phyloP scores from a whole-genome alignment of 495 filamentous ascomycete species.

The Neurospora terricola region DNA sequence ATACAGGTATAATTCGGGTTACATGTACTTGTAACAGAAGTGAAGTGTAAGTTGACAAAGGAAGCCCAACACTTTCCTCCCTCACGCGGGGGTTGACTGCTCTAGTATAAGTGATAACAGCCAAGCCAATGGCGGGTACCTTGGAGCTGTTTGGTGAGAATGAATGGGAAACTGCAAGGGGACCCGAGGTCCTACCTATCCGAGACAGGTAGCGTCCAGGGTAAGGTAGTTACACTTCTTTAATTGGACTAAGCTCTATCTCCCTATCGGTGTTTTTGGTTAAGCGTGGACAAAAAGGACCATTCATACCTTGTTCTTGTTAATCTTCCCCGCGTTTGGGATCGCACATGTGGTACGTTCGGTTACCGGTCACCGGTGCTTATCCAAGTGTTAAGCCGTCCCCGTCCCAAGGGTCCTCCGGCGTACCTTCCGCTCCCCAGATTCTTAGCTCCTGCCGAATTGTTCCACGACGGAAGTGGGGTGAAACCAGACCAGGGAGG shows the following conservation, averaged over 20 bases:
- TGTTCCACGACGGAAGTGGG: background rate
- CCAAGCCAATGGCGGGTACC: background rate
- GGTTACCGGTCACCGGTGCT: background rate
- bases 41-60: background rate
- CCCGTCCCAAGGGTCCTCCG: background rate
- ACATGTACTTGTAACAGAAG: background rate
- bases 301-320: background rate
- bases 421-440: background rate
- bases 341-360: background rate
- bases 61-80: background rate
- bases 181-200: background rate
- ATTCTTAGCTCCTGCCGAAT: background rate
- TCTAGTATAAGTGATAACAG: background rate
- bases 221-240: background rate
- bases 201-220: background rate
- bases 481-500: background rate
- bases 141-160: background rate
- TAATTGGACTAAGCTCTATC: background rate
- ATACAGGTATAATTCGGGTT: background rate
- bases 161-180: background rate
- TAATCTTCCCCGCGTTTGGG: background rate
- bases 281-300: background rate
- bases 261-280: background rate
- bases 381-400: background rate
- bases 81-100: background rate